Conservation (phyloP, 345 rosid genomes). For the Hibiscus tridactylites region DNA sequence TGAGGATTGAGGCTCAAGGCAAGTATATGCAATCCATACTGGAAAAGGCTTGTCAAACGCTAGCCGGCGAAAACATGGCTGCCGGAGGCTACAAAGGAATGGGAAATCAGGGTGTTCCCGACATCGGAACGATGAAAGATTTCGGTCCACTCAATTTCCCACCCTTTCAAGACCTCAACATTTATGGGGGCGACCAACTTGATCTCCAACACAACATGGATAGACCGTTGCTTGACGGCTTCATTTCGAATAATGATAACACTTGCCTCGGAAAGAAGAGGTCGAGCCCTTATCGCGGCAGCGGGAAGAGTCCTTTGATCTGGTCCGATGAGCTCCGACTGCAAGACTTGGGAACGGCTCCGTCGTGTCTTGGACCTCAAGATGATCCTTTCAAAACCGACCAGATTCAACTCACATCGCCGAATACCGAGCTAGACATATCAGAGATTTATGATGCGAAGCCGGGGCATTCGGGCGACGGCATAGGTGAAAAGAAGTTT, state of each 20-base stretch:
- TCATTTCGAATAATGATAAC: slow-evolving; percentile 35
- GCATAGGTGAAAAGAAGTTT: slow-evolving; percentile 35
- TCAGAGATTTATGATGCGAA: slow-evolving; percentile 70
- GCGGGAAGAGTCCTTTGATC: slow-evolving; percentile 59
- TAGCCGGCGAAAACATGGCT: slow-evolving; percentile 62
- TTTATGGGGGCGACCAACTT: slow-evolving; percentile 54
- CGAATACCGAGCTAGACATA: slow-evolving; percentile 42
- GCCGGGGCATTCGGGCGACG: slow-evolving; percentile 51
- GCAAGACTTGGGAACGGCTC: slow-evolving; percentile 37
- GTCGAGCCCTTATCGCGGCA: slow-evolving; percentile 44
- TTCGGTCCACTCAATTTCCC: slow-evolving; percentile 61
- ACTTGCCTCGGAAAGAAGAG: slow-evolving; percentile 65
- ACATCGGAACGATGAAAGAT: slow-evolving; percentile 33
- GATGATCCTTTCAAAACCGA: slow-evolving; percentile 30
- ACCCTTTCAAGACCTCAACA: slow-evolving; percentile 86
- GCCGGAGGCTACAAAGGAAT: slow-evolving; percentile 43
- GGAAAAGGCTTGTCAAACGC: slow-evolving; percentile 93
- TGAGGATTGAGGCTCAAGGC: slow-evolving; percentile 98
- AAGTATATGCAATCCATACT: slow-evolving; percentile 94
- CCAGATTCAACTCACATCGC: slow-evolving; percentile 25
- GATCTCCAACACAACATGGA: slow-evolving; percentile 62
- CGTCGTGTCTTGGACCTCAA: slow-evolving; percentile 32
- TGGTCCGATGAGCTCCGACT: slow-evolving; percentile 77
- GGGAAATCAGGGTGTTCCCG: slow-evolving; percentile 41
- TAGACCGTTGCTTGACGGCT: slow-evolving; percentile 40